Conservation (phyloP, 352 stramenopile species). For the Globisporangium spiculum region DNA sequence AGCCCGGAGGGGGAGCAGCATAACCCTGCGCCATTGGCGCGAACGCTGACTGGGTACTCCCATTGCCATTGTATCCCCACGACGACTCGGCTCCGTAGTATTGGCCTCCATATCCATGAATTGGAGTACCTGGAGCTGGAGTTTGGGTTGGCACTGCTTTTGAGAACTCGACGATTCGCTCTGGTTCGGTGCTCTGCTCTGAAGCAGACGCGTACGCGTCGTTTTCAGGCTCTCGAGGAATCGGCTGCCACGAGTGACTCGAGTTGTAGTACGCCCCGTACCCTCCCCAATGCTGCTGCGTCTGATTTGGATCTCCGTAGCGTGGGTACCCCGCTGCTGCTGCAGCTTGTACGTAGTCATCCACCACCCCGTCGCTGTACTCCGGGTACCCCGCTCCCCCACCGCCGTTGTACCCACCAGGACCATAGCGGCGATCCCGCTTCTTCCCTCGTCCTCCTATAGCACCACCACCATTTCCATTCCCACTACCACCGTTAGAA, state of each 20-base stretch:
- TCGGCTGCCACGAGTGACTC: neutral
- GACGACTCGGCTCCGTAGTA: conserved; percentile 6
- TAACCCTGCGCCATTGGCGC: conserved; percentile 1
- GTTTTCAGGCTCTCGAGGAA: conserved; percentile 1
- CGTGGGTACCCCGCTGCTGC: conserved; percentile 25
- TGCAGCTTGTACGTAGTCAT: conserved; percentile 25
- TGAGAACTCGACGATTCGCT: conserved; percentile 22
- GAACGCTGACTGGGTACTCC: neutral
- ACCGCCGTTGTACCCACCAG: neutral
- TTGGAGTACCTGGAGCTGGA: neutral
- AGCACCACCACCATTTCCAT: conserved; percentile 6
- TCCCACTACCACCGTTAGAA: conserved; percentile 2
- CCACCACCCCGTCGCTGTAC: conserved; percentile 18
- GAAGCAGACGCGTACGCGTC: neutral
- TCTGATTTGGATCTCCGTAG: conserved; percentile 12
- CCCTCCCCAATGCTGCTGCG: conserved; percentile 19
- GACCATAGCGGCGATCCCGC: conserved; percentile 7
- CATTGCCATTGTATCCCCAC: conserved; percentile 8
- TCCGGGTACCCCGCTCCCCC: conserved; percentile 13
- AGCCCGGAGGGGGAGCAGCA: neutral
- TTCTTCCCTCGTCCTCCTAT: conserved; percentile 10
- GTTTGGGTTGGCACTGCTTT: neutral
- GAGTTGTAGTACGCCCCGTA: conserved; percentile 19
- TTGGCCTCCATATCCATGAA: conserved; percentile 4
- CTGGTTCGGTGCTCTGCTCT: neutral